phyloP scores from a whole-genome alignment of 148 eudicot species.

The Vaccinium macrocarpon region DNA sequence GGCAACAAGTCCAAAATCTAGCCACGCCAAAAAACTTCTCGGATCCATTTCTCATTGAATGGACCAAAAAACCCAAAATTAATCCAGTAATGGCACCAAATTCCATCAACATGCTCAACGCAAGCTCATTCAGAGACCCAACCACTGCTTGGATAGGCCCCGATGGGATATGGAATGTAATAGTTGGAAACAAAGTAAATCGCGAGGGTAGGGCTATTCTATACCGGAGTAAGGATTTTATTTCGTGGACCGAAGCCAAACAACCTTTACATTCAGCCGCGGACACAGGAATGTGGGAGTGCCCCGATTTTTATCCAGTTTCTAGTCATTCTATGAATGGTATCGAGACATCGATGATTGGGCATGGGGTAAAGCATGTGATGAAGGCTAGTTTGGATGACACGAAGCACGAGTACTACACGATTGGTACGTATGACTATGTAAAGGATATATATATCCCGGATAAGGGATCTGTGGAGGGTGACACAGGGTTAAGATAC shows the following conservation, averaged over 20 bases:
- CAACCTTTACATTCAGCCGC: slow-evolving; percentile 38
- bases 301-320: slow-evolving; percentile 71
- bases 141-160: slow-evolving; percentile 53
- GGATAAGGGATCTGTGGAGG: slow-evolving; percentile 34
- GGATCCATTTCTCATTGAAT: slow-evolving; percentile 58
- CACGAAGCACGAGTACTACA: slow-evolving; percentile 45
- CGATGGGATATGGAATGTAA: slow-evolving; percentile 29
- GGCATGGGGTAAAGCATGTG: slow-evolving; percentile 40
- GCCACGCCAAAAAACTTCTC: slow-evolving; percentile 56
- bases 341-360: slow-evolving; percentile 33
- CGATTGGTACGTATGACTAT: slow-evolving; percentile 50
- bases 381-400: slow-evolving; percentile 50
- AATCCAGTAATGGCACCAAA: slow-evolving; percentile 53
- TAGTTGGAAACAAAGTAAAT: slow-evolving; percentile 31
- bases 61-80: slow-evolving; percentile 36
- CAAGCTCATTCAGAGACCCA: slow-evolving; percentile 55
- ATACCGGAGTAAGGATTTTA: slow-evolving; percentile 57
- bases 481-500: slow-evolving; percentile 39
- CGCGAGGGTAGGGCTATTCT: slow-evolving; percentile 38
- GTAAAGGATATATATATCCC: slow-evolving; percentile 39
- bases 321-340: slow-evolving; percentile 19
- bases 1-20: slow-evolving; percentile 58
- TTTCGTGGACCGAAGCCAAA: slow-evolving; percentile 36
- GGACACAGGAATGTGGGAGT: slow-evolving; percentile 73
- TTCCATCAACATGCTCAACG: slow-evolving; percentile 32